Evolutionary conservation across 805 yeast species (phyloP).

Genomic region (Spathaspora passalidarum): DNA sequence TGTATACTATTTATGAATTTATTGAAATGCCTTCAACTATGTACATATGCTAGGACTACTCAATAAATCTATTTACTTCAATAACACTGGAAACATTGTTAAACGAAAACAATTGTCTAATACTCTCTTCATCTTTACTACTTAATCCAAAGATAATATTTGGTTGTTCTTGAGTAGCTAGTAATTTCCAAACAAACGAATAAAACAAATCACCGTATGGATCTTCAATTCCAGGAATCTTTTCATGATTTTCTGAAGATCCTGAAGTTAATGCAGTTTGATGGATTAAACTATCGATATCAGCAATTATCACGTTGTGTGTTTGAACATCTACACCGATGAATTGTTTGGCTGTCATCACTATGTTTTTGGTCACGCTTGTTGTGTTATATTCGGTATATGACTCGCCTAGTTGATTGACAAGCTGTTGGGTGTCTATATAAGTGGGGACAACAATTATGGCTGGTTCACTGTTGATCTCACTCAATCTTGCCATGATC

Average conservation of each 20-base stretch:
- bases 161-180: neutral
- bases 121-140: neutral
- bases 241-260: neutral
- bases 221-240: conserved; percentile 17
- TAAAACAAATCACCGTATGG: conserved; percentile 18
- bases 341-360: conserved; percentile 13
- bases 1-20: too few species aligned
- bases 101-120: conserved; percentile 3
- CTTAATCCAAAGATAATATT: conserved; percentile 2
- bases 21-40: too few species aligned
- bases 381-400: neutral
- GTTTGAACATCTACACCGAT: conserved; percentile 11
- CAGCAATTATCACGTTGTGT: conserved; percentile 14
- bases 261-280: conserved; percentile 15
- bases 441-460: conserved; percentile 17
- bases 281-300: conserved; percentile 20
- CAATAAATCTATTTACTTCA: neutral
- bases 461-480: conserved; percentile 7
- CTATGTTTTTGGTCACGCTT: neutral
- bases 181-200: conserved; percentile 15
- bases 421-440: conserved; percentile 5
- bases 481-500: neutral
- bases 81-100: conserved; percentile 1
- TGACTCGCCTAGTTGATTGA: conserved; percentile 1
- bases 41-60: neutral